phyloP scores from a whole-genome alignment of 768 basidiomycete species.

The Mrakia blollopis region DNA sequence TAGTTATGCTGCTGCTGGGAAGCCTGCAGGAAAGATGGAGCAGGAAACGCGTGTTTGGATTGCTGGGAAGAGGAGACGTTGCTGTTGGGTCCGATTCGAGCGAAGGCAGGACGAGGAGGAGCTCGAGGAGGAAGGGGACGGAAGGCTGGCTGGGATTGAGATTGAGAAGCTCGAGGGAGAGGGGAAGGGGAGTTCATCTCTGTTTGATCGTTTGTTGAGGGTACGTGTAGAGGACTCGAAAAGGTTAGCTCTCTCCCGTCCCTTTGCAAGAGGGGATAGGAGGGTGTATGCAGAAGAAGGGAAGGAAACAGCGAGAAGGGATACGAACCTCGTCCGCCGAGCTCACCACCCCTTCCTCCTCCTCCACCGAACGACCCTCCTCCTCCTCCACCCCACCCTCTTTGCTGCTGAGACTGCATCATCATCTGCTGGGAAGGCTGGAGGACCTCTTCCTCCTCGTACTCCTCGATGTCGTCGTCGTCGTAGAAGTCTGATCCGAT shows the following conservation, averaged over 20 bases:
- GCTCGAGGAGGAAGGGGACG: background rate
- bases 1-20: background rate
- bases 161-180: background rate
- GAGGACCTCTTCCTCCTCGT: background rate
- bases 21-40: too few relatives aligned
- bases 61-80: background rate
- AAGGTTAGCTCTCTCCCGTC: background rate
- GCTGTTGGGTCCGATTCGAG: too few relatives aligned
- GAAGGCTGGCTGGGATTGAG: background rate
- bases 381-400: background rate
- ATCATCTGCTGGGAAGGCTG: background rate
- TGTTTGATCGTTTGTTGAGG: background rate
- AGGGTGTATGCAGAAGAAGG: background rate
- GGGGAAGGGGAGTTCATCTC: constrained; percentile 1
- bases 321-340: background rate
- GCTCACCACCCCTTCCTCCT: background rate
- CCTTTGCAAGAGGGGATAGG: background rate
- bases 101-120: background rate
- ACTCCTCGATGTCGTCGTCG: background rate
- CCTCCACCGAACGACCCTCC: background rate
- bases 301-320: background rate
- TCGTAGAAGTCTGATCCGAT: background rate
- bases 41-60: background rate
- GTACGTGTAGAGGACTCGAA: background rate
- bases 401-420: background rate